Conservation (phyloP, 371 early-diverging fungal genomes). For the Synchytrium microbalum region DNA sequence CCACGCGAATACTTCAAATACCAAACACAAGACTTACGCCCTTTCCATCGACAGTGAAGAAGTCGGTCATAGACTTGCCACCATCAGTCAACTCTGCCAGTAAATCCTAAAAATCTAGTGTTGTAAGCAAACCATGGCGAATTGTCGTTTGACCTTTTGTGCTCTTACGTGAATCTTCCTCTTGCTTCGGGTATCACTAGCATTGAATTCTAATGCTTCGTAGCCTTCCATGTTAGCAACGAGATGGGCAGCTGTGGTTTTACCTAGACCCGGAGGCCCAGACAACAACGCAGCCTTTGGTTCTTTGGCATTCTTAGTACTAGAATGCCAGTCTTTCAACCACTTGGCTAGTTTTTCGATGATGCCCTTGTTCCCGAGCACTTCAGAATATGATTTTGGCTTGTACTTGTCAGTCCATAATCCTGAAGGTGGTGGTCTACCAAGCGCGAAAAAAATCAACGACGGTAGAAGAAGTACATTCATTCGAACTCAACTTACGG, state of each 20-base stretch:
- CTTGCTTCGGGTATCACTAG: slow-evolving; percentile 96
- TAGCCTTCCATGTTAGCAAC: slow-evolving; percentile 73
- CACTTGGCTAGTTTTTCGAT: slow-evolving; percentile 66
- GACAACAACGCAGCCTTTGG: slow-evolving; percentile 63
- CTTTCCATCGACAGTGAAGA: slow-evolving; percentile 26
- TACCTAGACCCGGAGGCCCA: slow-evolving; percentile 99
- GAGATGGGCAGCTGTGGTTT: slow-evolving; percentile 94
- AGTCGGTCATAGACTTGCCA: slow-evolving; percentile 60
- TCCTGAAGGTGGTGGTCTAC: slow-evolving; percentile 18
- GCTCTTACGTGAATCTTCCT: slow-evolving; percentile 61
- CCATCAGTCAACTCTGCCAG: slow-evolving; percentile 51
- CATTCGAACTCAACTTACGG: too few species aligned
- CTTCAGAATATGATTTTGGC: slow-evolving; percentile 72
- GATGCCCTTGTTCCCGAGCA: slow-evolving; percentile 84
- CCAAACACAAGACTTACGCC: slow-evolving; percentile 4
- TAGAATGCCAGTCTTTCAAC: slow-evolving; percentile 60
- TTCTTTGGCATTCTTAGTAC: slow-evolving; percentile 23
- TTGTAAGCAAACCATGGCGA: not conserved
- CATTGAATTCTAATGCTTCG: slow-evolving; percentile 96
- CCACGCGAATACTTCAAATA: slow-evolving; percentile 6
- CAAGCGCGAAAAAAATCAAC: not conserved
- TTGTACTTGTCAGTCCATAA: slow-evolving; percentile 97
- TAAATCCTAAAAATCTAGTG: slow-evolving; percentile 22
- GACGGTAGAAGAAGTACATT: too few species aligned
- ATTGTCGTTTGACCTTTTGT: not conserved